These are phyloP conservation scores for Senecio squalidus DNA, from an alignment of 140 eudicot species.

Conservation along the genomic window DNA sequence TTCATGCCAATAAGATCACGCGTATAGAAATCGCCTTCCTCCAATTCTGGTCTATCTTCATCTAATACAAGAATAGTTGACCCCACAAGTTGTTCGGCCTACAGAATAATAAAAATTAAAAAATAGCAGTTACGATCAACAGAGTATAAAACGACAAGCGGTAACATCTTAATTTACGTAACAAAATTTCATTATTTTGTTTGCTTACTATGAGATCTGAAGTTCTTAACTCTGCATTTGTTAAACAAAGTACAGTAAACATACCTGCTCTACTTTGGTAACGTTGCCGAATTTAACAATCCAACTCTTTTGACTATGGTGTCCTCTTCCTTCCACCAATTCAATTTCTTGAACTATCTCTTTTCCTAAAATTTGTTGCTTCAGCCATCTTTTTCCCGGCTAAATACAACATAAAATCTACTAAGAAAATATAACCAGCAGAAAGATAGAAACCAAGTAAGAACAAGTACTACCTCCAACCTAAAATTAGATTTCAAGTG, in stretches of 20 bases:
- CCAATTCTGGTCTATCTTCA: slow-evolving; percentile 80
- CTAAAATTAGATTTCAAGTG: slow-evolving; percentile 1
- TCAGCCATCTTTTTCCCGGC: slow-evolving; percentile 98
- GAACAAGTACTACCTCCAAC: neutral
- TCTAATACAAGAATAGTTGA: slow-evolving; percentile 70
- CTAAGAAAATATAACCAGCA: slow-evolving; percentile 9
- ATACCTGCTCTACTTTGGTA: slow-evolving; percentile 75
- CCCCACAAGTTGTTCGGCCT: slow-evolving; percentile 95
- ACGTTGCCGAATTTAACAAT: slow-evolving; percentile 55
- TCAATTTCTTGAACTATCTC: slow-evolving; percentile 69
- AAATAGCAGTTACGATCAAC: neutral
- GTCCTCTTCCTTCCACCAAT: slow-evolving; percentile 77
- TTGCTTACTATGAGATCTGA: slow-evolving; percentile 1
- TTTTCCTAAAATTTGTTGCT: slow-evolving; percentile 57
- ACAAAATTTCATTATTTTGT: neutral
- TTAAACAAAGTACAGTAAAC: slow-evolving; percentile 6
- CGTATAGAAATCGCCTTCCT: slow-evolving; percentile 89
- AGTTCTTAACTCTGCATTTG: neutral
- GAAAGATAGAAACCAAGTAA: slow-evolving; percentile 1
- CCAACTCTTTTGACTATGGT: slow-evolving; percentile 78
- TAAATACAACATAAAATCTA: slow-evolving; percentile 30
- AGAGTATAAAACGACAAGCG: slow-evolving; percentile 3
- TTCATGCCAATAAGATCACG: slow-evolving; percentile 92
- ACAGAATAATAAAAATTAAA: slow-evolving; percentile 3
- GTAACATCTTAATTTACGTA: slow-evolving; percentile 2